These are phyloP conservation scores for Plasmopara viticola DNA, from an alignment of 352 stramenopile genomes.

Conservation along the genomic window DNA sequence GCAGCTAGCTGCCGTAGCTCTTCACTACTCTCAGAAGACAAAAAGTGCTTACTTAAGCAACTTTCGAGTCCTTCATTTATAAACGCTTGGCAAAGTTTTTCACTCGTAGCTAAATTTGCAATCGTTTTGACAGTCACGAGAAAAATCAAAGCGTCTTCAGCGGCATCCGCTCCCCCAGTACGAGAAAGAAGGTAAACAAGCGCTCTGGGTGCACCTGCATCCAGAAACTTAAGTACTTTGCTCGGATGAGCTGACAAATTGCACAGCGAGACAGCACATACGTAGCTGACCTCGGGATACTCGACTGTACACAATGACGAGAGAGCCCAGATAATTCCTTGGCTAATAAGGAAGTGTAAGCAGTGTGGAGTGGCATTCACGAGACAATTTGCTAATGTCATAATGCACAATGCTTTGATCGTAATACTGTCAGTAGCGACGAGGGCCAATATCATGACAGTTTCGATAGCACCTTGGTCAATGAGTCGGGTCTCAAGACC, in stretches of 20 bases:
- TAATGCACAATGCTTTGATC: constrained; percentile 70
- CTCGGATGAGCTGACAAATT: constrained; percentile 48
- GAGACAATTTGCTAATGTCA: constrained; percentile 72
- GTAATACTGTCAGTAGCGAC: constrained; percentile 52
- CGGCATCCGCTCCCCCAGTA: constrained; percentile 22
- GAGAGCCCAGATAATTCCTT: constrained; percentile 74
- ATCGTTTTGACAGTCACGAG: constrained; percentile 67
- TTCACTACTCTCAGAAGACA: constrained; percentile 32
- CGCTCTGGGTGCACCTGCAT: too few species aligned
- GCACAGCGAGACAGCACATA: constrained; percentile 68
- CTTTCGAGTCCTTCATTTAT: constrained; percentile 66
- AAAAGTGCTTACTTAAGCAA: constrained; percentile 54
- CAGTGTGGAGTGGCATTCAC: constrained; percentile 21
- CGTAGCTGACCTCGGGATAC: constrained; percentile 43
- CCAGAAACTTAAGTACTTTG: too few species aligned
- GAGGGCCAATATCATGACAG: constrained; percentile 41
- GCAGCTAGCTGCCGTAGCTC: constrained; percentile 59
- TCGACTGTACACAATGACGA: constrained; percentile 57
- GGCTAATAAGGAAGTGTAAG: too few species aligned
- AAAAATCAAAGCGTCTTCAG: constrained; percentile 31
- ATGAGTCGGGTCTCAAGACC: too few species aligned
- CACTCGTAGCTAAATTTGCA: constrained; percentile 66
- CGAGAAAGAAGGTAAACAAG: too few species aligned
- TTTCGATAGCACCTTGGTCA: too few species aligned
- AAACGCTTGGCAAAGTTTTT: constrained; percentile 68